Evolutionary conservation across 345 rosid genomes (phyloP).

Genomic region (Triadica sebifera): DNA sequence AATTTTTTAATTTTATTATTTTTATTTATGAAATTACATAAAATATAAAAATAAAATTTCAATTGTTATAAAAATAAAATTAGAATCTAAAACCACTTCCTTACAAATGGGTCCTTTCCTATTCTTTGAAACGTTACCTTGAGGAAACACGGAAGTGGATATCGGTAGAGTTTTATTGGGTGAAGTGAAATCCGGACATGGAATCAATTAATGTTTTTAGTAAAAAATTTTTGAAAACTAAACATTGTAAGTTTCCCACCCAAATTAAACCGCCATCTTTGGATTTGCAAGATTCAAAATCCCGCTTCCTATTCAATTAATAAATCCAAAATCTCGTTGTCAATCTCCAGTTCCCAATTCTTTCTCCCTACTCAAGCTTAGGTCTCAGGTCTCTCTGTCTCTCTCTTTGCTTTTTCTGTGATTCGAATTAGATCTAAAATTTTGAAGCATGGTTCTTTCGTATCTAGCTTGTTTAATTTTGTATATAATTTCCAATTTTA

Average conservation of each 20-base stretch:
- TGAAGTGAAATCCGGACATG: too few relatives aligned
- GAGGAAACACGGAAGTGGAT: too few relatives aligned
- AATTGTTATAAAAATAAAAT: too few relatives aligned
- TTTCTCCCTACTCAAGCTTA: not conserved
- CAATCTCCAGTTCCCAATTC: not conserved
- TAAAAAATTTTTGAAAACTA: too few relatives aligned
- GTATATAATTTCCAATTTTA: not conserved
- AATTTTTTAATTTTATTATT: too few relatives aligned
- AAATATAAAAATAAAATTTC: too few relatives aligned
- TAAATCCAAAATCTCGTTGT: not conserved
- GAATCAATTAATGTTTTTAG: too few relatives aligned
- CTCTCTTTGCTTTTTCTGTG: not conserved
- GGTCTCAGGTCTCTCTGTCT: conserved; percentile 24
- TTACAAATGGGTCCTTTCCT: too few relatives aligned
- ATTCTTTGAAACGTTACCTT: too few relatives aligned
- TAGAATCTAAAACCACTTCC: too few relatives aligned
- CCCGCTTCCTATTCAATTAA: conserved; percentile 2
- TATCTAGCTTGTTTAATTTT: not conserved
- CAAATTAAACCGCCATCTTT: conserved; percentile 13
- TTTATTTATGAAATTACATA: too few relatives aligned
- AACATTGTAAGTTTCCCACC: conserved; percentile 33
- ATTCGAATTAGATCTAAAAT: not conserved
- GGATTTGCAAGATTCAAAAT: conserved; percentile 7
- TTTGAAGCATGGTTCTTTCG: not conserved
- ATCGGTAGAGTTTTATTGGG: too few relatives aligned